phyloP scores from a whole-genome alignment of 2,329 filamentous ascomycete genomes.

The Apiospora pterosperma region DNA sequence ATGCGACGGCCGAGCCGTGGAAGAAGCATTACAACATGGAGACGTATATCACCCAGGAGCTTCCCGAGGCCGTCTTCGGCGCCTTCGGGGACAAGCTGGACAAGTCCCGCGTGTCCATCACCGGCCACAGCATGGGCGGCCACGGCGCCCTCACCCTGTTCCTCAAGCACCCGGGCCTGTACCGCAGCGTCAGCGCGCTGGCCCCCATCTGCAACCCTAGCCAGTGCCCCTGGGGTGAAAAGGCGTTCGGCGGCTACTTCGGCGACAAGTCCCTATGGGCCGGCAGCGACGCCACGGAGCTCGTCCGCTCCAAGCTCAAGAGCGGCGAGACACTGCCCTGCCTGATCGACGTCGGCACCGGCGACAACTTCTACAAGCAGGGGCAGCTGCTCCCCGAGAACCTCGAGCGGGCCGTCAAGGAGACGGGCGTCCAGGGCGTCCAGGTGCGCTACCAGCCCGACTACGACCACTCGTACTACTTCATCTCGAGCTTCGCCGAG shows the following conservation, averaged over 20 bases:
- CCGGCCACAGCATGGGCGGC: constrained; percentile 95
- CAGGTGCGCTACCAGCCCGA: constrained; percentile 80
- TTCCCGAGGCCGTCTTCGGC: constrained; percentile 73
- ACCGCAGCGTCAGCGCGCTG: constrained; percentile 85
- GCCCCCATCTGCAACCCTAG: constrained; percentile 86
- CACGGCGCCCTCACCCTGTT: constrained; percentile 92
- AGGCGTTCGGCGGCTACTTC: constrained; percentile 90
- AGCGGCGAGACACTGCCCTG: constrained; percentile 62
- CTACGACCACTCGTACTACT: constrained; percentile 98
- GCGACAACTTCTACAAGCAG: constrained; percentile 95
- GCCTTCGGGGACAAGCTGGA: constrained; percentile 71
- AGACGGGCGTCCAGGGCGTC: constrained; percentile 69
- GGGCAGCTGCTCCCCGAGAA: constrained; percentile 93
- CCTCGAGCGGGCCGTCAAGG: constrained; percentile 74
- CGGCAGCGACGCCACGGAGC: constrained; percentile 87
- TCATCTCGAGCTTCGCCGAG: constrained; percentile 85
- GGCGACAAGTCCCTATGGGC: constrained; percentile 79
- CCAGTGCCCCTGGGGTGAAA: constrained; percentile 89
- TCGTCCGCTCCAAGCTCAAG: constrained; percentile 63
- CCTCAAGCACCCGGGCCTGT: constrained; percentile 86
- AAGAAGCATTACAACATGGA: constrained; percentile 87
- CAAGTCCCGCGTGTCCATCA: constrained; percentile 69
- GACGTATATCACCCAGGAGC: constrained; percentile 82
- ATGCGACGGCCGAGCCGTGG: constrained; percentile 76
- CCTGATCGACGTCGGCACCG: constrained; percentile 89